Conservation (phyloP, 2,329 filamentous ascomycete genomes). For the Fusarium beomiforme region DNA sequence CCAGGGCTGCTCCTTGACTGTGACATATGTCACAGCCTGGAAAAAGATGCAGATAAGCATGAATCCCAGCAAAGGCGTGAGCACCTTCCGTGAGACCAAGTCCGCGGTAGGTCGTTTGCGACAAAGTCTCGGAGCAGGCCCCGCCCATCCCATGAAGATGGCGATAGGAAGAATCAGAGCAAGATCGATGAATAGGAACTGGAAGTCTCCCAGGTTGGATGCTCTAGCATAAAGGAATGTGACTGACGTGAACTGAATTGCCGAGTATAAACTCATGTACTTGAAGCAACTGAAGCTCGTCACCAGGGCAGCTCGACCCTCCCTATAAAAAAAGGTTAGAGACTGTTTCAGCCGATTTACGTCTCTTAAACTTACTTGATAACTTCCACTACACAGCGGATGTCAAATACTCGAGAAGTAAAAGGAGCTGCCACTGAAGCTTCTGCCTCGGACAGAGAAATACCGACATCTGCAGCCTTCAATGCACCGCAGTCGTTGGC, state of each 20-base stretch:
- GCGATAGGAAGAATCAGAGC: conserved; percentile 93
- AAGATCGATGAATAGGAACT: conserved; percentile 96
- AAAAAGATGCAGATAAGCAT: conserved; percentile 82
- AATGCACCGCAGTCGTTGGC: conserved; percentile 97
- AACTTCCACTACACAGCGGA: conserved; percentile 91
- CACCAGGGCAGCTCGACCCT: conserved; percentile 93
- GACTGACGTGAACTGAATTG: conserved; percentile 98
- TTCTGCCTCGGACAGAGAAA: conserved; percentile 96
- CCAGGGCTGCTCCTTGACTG: conserved; percentile 84
- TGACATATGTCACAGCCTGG: conserved; percentile 78
- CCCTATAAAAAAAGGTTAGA: conserved; percentile 62
- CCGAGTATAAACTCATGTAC: conserved; percentile 98
- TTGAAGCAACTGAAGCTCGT: conserved; percentile 99
- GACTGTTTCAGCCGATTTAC: neutral
- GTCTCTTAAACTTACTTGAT: conserved; percentile 69
- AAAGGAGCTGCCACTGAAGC: conserved; percentile 98
- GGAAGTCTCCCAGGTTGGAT: conserved; percentile 96
- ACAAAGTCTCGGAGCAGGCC: conserved; percentile 79
- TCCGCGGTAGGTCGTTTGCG: conserved; percentile 91
- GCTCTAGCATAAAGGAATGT: conserved; percentile 95
- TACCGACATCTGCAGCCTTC: conserved; percentile 96
- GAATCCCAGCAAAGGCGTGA: conserved; percentile 89
- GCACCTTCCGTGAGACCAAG: conserved; percentile 90
- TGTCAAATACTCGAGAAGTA: conserved; percentile 94
- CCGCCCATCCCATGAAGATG: conserved; percentile 99